Evolutionary conservation across 192 early-diverging fungal genomes (phyloP), one percentile per base, ranked within the genome.

Genomic region (Coemansia sp.): DNA sequence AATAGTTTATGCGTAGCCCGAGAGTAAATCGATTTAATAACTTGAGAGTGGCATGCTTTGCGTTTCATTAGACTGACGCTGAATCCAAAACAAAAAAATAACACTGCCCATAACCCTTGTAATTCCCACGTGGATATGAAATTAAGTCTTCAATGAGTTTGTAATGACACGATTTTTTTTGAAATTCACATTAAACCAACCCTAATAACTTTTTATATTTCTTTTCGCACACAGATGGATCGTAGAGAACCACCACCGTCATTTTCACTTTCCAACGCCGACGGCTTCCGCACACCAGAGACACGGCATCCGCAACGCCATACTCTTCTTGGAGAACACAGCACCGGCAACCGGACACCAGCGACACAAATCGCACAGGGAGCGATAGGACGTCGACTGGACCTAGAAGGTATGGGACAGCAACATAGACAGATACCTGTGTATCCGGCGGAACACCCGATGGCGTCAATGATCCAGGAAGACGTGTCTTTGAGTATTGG

Each of bases 401-500:
- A 60, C 22, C 59, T 60, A 17, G 59, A 60, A 22, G 8, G 40
- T 20, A 42, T 48, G 8, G 59, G 34, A 16, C 59, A 48, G 11
- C 7, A 45, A 22, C 51, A 22, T 4, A n/a, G 25, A 16, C 51
- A 54, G 10, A 45, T 45, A 45, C 42, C 42, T 3, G 12, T 16
- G 42, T 45, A 45, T 45, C 42, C 11, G 42, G 11, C 42, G 4
- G 42, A 45, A 16, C 51, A 54, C 16, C 56, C 56, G 17, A 40
- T 40, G 31, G 33, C 56, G 38, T 59, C 56, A 4, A 59, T 59
- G 34, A 10, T 59, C 8, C 60, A 61, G 18, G 42, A 45, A 20
- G 45, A 29, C 45, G 20, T 22, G 25, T 48, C 42, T 4, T 11
- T 6, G 38, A 45, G 42, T 11, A 7, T 40, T 17, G 49, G 5